Conservation (phyloP, 2,329 filamentous ascomycete genomes). For the Paramyrothecium roridum region DNA sequence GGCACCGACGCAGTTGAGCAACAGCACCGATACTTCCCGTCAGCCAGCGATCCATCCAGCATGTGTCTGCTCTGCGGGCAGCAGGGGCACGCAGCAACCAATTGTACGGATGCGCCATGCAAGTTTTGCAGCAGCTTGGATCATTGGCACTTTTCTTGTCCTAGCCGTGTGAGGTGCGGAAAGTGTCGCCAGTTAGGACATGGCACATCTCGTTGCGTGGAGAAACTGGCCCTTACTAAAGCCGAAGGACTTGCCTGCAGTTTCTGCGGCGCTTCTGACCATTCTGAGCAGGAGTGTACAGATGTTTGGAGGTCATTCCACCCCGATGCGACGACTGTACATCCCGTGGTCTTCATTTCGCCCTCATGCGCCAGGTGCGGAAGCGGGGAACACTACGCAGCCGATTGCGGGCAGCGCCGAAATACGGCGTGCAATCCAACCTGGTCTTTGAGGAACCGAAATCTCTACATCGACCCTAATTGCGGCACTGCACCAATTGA, state of each 20-base stretch:
- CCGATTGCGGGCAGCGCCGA: conserved; percentile 43
- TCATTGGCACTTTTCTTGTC: conserved; percentile 51
- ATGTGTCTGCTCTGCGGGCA: conserved; percentile 52
- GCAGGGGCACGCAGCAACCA: conserved; percentile 39
- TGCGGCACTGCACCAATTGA: conserved; percentile 37
- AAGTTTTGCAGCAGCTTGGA: conserved; percentile 40
- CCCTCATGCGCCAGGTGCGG: conserved; percentile 57
- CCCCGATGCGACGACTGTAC: conserved; percentile 33
- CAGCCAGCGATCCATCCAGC: conserved; percentile 33
- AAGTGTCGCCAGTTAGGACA: conserved; percentile 66
- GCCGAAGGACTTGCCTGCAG: conserved; percentile 57
- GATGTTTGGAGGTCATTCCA: conserved; percentile 58
- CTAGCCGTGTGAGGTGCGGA: conserved; percentile 45
- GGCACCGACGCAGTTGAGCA: conserved; percentile 32
- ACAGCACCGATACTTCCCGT: conserved; percentile 50
- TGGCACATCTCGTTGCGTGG: conserved; percentile 43
- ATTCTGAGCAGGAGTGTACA: conserved; percentile 59
- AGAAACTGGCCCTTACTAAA: conserved; percentile 50
- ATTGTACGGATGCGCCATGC: conserved; percentile 46
- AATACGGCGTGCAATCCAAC: conserved; percentile 33
- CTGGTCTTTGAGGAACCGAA: conserved; percentile 49
- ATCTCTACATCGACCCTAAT: conserved; percentile 45
- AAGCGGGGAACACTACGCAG: conserved; percentile 49
- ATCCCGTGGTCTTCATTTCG: conserved; percentile 47
- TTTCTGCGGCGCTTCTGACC: conserved; percentile 52